Evolutionary conservation across 2,329 filamentous ascomycete genomes (phyloP).

Genomic region (Tolypocladium cylindrosporum): DNA sequence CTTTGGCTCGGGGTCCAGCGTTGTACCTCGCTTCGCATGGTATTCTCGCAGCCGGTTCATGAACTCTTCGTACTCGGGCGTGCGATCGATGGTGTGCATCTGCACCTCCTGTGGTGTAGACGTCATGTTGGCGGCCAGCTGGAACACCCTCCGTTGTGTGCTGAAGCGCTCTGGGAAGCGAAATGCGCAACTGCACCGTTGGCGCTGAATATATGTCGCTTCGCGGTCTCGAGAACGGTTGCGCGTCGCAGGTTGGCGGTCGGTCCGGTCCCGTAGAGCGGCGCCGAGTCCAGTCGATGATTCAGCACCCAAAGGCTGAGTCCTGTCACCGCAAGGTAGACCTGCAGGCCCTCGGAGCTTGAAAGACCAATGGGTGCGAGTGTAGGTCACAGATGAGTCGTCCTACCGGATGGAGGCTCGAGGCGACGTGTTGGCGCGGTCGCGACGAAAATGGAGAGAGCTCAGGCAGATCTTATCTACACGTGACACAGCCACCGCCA

Average conservation of each 20-base stretch:
- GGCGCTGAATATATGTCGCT: background rate
- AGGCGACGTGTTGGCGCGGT: conserved; percentile 6
- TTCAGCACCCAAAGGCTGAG: background rate
- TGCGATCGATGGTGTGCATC: conserved; percentile 43
- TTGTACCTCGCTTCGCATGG: conserved; percentile 69
- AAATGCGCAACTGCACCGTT: background rate
- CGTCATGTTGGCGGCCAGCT: conserved; percentile 7
- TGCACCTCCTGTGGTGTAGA: conserved; percentile 23
- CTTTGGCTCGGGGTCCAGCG: conserved; percentile 71
- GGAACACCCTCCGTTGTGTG: background rate
- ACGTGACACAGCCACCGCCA: conserved; percentile 11
- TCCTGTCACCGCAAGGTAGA: background rate
- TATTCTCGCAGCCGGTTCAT: conserved; percentile 63
- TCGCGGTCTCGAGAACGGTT: background rate
- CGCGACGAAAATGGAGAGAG: conserved; percentile 9
- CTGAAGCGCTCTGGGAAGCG: background rate
- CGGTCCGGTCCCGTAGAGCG: background rate
- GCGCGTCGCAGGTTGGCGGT: background rate
- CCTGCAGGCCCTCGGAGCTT: background rate
- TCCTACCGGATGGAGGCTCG: background rate
- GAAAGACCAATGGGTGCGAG: background rate
- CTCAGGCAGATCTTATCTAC: conserved; percentile 7
- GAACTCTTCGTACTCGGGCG: conserved; percentile 68
- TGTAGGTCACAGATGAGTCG: background rate
- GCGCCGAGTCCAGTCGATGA: background rate